phyloP scores from a whole-genome alignment of 768 basidiomycete genomes.

The Mycena polygramma region DNA sequence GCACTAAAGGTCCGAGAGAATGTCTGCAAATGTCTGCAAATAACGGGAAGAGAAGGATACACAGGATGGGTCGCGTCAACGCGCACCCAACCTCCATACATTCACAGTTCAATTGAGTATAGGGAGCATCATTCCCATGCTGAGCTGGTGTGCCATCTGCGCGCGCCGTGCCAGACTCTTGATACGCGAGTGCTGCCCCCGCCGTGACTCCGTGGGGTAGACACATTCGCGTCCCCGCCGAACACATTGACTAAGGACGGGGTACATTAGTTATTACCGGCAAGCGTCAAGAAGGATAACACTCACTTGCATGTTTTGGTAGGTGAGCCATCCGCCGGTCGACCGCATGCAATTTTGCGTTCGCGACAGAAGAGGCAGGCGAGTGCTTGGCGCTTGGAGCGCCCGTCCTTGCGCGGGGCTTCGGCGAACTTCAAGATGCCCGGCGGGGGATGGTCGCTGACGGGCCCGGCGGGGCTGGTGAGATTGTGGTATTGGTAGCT shows the following conservation, averaged over 20 bases:
- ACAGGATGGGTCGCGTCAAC: no score
- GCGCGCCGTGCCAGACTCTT: constrained; percentile 26
- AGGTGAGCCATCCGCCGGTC: background rate
- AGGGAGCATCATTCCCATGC: constrained; percentile 3
- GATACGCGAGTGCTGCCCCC: constrained; percentile 28
- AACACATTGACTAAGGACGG: constrained; percentile 6
- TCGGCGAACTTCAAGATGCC: constrained; percentile 17
- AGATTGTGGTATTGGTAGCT: background rate
- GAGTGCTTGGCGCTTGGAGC: constrained; percentile 15
- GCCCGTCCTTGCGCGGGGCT: constrained; percentile 11
- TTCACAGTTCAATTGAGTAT: background rate
- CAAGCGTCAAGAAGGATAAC: no score
- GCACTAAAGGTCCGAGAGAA: no score
- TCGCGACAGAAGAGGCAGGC: constrained; percentile 25
- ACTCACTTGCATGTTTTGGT: constrained; percentile 24
- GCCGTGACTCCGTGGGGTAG: constrained; percentile 18
- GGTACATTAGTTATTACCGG: background rate
- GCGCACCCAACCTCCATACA: no score
- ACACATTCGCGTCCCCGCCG: constrained; percentile 4
- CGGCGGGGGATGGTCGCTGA: background rate
- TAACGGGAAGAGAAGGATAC: no score
- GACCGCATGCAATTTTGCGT: constrained; percentile 24
- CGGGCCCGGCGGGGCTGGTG: background rate
- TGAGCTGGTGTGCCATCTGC: background rate
- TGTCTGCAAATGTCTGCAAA: no score